Evolutionary conservation across 2,329 filamentous ascomycete genomes (phyloP), one percentile per base, ranked within the genome.

Genomic region (Emmonsia crescens): DNA sequence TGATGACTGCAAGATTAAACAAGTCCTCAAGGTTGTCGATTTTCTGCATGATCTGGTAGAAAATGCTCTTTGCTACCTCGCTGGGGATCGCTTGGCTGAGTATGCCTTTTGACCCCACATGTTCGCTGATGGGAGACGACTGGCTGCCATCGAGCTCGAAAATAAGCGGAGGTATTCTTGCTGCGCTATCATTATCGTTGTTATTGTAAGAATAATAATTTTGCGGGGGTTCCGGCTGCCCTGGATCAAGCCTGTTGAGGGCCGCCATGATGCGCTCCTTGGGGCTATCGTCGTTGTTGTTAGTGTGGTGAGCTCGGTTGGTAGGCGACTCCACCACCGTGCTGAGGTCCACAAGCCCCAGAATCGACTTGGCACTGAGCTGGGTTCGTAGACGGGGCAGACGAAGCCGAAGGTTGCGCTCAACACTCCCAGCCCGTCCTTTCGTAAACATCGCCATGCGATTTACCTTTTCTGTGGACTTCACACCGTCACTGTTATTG

Each of bases 11-110:
- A 3, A 80, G 76, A 40, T 78, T 77, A 66, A 83, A 83, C 0
- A 86, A 74, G 67, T 85, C 83, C 40, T 81, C 77, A 2, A 83
- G 73, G 2, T 76, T 77, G 42, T 76, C 71, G 8, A 83, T 73
- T 4, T 73, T 75, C 52, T 76, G 71, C 62, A 85, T 72, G 12
- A 86, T 82, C n/a, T 70, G 68, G 21, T 82, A 68, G 19, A 85
- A 75, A 3, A 85, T 76, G n/a, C 73, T 67, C 63, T 83, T 79
- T 2, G 81, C 79, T 29, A 77, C 71, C 57, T 46, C 57, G 42
- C 27, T 46, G 65, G 46, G 69, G n/a, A 57, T 46, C 8, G 27
- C 24, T 31, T 57, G 21, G 40, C 38, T 31, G 40, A 57, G 56
- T 16, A 57, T 46, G 38, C 16, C 56, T 33, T 57, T 57, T 9